Evolutionary conservation across 2,329 filamentous ascomycete species (phyloP).

Genomic region (Microsporum canis): DNA sequence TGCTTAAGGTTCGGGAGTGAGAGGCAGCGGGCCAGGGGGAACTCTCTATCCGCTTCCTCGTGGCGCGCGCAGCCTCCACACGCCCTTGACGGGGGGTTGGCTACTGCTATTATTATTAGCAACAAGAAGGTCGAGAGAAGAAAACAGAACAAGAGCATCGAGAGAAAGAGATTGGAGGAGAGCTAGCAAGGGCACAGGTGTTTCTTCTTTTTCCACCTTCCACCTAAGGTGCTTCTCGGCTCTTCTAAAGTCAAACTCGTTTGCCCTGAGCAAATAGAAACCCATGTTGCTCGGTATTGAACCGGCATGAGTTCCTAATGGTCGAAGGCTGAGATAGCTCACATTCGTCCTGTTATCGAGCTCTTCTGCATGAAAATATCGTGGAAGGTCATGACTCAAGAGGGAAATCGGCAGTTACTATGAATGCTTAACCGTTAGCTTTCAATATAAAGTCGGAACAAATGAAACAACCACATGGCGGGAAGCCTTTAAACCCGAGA

Average conservation of each 20-base stretch:
- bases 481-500: neutral
- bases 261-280: neutral
- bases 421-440: neutral
- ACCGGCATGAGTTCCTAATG: neutral
- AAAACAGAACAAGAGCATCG: neutral
- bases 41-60: neutral
- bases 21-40: neutral
- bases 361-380: neutral
- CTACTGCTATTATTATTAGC: neutral
- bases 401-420: neutral
- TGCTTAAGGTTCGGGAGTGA: neutral
- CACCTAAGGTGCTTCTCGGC: neutral
- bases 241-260: neutral
- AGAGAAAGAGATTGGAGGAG: neutral
- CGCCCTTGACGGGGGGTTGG: neutral
- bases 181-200: neutral
- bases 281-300: neutral
- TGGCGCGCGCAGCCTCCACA: neutral
- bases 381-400: neutral
- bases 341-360: neutral
- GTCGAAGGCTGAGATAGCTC: neutral
- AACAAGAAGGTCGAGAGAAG: neutral
- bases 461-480: constrained; percentile 2
- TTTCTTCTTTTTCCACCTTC: neutral
- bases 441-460: neutral